Base-by-base conservation (phyloP, 371 early-diverging fungal genomes). In the Mucor piriformis region DNA sequence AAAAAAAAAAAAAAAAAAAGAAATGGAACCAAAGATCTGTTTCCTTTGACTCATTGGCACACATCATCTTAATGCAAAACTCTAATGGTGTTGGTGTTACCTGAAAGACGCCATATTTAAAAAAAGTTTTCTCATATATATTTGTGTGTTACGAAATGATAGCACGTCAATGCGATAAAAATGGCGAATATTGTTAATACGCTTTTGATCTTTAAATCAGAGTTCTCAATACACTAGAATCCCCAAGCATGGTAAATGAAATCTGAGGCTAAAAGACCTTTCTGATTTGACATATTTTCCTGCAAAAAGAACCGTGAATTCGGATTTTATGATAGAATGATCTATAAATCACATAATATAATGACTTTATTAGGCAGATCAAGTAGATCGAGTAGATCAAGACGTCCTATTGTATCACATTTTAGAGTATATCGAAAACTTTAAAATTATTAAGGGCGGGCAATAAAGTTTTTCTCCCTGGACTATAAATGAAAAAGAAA, bases 31-130 rank as follows among this genome's bases (percentile, higher is more conserved):
- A n/a, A n/a, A n/a, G n/a, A n/a, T n/a, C n/a, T n/a, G n/a, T n/a
- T n/a, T n/a, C n/a, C n/a, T n/a, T n/a, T n/a, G n/a, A n/a, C n/a
- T n/a, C n/a, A n/a, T n/a, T n/a, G n/a, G n/a, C n/a, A n/a, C n/a
- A n/a, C n/a, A n/a, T n/a, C n/a, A n/a, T 29, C 8, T 29, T 29
- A 29, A 29, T 29, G 29, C 29, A 29, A n/a, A n/a, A n/a, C n/a
- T n/a, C n/a, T n/a, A n/a, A n/a, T n/a, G n/a, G 16, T 38, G 11
- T n/a, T 16, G n/a, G 38, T 38, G 38, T 38, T 38, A 38, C 38
- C 38, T 38, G 37, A 37, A 54, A 40, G 54, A 42, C 54, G 54
- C 54, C 40, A 54, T 54, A 40, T 38, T 38, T 12, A 16, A 32
- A 12, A 20, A 11, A 18, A 27, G 29, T 42, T 42, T 43, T 27